Evolutionary conservation across 202 grass and related monocot species (phyloP), one percentile per base, ranked within the genome.

Genomic region (Brachypodium distachyon): DNA sequence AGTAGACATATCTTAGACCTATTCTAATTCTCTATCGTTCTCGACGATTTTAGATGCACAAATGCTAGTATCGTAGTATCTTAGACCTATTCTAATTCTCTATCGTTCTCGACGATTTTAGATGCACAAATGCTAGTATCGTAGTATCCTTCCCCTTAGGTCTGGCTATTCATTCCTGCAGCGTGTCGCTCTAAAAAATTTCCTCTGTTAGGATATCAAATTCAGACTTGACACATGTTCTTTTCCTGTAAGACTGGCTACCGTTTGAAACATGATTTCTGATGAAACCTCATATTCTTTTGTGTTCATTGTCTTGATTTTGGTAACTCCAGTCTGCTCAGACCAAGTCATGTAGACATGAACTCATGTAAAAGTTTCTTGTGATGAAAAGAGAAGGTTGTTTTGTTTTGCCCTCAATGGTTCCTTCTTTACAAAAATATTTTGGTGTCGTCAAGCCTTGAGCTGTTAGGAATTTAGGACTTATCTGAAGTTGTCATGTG

Each of bases 1-100:
- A 88, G 82, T 62, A 47, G 55, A 77, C 47, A 90, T 93, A 56
- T 77, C 57, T 63, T 90, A 53, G 44, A 38, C 27, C 36, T 83
- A 85, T 90, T 87, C 81, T 79, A 72, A 72, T 93, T 82, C 81
- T 61, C 79, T 73, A 42, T 70, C 64, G 27, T 85, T 93, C 31
- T 87, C 83, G 70, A 57, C 61, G 39, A 66, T 76, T 78, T 63
- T 72, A 64, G 70, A 70, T 25, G 49, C 67, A 77, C 18, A 69
- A 62, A 76, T 50, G n/a, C n/a, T n/a, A n/a, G n/a, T n/a, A n/a
- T n/a, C n/a, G n/a, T n/a, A n/a, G n/a, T 93, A 56, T 77, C 57
- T 63, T 90, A 53, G 44, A 38, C 27, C 36, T 83, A 85, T 90
- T 87, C 81, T 79, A 72, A 72, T 93, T 82, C 81, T 61, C 79